Evolutionary conservation across 2,329 filamentous ascomycete species (phyloP).

Genomic region (Neofusicoccum sp.): DNA sequence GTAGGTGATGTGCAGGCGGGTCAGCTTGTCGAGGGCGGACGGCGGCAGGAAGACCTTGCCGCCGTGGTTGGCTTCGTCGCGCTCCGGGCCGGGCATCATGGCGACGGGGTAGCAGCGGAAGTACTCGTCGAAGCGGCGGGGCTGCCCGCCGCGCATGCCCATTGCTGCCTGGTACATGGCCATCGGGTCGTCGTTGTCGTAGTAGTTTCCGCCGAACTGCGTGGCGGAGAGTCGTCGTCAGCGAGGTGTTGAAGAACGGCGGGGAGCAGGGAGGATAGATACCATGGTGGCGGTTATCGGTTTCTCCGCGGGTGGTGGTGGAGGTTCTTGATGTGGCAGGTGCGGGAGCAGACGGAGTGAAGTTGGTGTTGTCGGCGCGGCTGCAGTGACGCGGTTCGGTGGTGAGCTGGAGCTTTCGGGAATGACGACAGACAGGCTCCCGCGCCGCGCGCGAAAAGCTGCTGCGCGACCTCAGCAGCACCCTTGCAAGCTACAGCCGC

Average conservation of each 20-base stretch:
- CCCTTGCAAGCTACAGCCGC: background rate
- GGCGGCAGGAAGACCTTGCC: slow-evolving; percentile 98
- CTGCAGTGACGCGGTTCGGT: background rate
- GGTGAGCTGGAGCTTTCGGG: slow-evolving; percentile 8
- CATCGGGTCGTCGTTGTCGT: slow-evolving; percentile 53
- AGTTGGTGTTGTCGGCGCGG: background rate
- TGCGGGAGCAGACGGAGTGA: background rate
- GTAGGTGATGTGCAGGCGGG: slow-evolving; percentile 92
- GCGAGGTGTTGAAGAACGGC: slow-evolving; percentile 17
- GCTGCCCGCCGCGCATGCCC: slow-evolving; percentile 49
- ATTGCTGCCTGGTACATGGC: slow-evolving; percentile 55
- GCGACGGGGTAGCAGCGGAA: slow-evolving; percentile 94
- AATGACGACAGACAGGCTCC: slow-evolving; percentile 8
- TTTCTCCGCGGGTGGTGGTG: background rate
- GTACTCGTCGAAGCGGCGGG: slow-evolving; percentile 93
- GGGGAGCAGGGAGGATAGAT: slow-evolving; percentile 24
- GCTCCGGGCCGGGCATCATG: slow-evolving; percentile 88
- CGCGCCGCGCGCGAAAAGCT: slow-evolving; percentile 6
- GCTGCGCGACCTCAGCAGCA: slow-evolving; percentile 7
- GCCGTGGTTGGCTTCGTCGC: slow-evolving; percentile 88
- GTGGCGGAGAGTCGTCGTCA: slow-evolving; percentile 20
- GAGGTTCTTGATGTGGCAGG: background rate
- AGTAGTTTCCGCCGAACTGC: slow-evolving; percentile 48
- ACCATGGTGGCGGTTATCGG: slow-evolving; percentile 30
- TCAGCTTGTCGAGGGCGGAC: slow-evolving; percentile 94